phyloP scores from a whole-genome alignment of 495 filamentous ascomycete species.

The Penicillium coffeae region DNA sequence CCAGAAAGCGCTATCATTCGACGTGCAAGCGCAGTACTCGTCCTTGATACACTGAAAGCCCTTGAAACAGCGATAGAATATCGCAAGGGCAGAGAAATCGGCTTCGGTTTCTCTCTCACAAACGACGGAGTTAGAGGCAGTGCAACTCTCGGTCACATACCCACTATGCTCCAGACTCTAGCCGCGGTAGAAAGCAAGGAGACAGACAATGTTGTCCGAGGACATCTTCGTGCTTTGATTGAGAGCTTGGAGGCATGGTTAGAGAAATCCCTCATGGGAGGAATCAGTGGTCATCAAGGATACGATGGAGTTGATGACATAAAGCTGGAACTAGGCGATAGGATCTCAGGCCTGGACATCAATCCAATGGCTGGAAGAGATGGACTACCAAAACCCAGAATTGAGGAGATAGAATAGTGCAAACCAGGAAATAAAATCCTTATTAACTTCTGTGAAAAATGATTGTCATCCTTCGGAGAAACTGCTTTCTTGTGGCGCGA shows the following conservation, averaged over 20 bases:
- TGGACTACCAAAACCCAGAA: constrained; percentile 29
- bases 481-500: no score
- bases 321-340: constrained; percentile 30
- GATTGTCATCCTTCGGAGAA: no score
- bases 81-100: constrained; percentile 42
- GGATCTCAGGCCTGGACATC: constrained; percentile 37
- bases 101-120: constrained; percentile 57
- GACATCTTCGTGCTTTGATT: constrained; percentile 65
- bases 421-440: no score
- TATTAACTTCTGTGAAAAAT: no score
- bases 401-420: constrained; percentile 57
- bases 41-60: constrained; percentile 63
- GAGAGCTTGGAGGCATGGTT: constrained; percentile 72
- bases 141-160: constrained; percentile 47
- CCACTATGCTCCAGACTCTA: constrained; percentile 60
- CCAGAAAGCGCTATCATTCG: constrained; percentile 67
- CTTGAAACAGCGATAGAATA: constrained; percentile 54
- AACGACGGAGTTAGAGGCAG: constrained; percentile 19
- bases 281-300: constrained; percentile 25
- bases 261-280: constrained; percentile 51
- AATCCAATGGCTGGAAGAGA: constrained; percentile 32
- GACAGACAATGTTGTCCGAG: constrained; percentile 66
- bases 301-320: constrained; percentile 17
- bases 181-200: constrained; percentile 65
- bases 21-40: constrained; percentile 64